Evolutionary conservation across 257 asterid species (phyloP).

Genomic region (Nicotiana obtusifolia): DNA sequence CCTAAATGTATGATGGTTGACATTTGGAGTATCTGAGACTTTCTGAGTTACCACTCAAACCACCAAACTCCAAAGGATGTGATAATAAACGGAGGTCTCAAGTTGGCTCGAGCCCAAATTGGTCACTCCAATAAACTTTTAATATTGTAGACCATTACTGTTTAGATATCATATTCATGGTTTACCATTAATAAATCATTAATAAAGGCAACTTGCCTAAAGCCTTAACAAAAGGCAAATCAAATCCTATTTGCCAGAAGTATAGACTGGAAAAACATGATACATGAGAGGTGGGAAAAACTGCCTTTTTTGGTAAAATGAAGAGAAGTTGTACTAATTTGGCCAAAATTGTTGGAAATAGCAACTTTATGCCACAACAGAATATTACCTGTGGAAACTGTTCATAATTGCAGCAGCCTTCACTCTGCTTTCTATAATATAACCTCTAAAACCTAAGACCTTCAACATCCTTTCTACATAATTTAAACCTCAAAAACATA

Average conservation of each 20-base stretch:
- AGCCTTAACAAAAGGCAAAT: not conserved
- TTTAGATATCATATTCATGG: not conserved
- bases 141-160: not conserved
- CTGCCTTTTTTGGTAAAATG: not conserved
- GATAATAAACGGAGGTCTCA: not conserved
- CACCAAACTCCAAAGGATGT: too few relatives aligned
- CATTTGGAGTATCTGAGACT: too few relatives aligned
- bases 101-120: not conserved
- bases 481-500: not conserved
- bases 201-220: not conserved
- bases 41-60: too few relatives aligned
- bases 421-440: not conserved
- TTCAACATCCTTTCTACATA: not conserved
- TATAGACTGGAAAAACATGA: too few relatives aligned
- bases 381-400: not conserved
- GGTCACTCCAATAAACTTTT: not conserved
- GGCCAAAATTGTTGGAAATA: not conserved
- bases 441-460: not conserved
- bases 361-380: not conserved
- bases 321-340: not conserved
- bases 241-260: not conserved
- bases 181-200: too few relatives aligned
- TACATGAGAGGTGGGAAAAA: not conserved
- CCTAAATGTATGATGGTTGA: too few relatives aligned
- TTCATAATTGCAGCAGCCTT: not conserved